These are phyloP conservation scores for Hygrocybe coccinea DNA, from an alignment of 768 basidiomycete genomes.

Conservation along the genomic window DNA sequence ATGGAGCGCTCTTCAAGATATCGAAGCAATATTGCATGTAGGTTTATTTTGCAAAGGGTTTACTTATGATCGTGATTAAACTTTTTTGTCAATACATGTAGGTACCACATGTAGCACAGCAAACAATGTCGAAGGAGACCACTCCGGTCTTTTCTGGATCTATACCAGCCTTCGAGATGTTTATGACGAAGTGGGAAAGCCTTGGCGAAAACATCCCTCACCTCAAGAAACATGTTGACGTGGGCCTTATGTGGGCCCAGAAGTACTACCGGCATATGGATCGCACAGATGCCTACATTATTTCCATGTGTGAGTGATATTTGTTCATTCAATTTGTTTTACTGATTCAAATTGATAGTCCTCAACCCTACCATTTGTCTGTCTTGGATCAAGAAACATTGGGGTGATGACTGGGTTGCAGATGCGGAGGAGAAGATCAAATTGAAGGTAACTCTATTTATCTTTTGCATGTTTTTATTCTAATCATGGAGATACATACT, in stretches of 20 bases:
- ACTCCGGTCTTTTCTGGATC: conserved; percentile 16
- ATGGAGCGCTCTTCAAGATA: conserved; percentile 10
- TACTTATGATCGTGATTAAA: no score
- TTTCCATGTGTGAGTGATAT: conserved; percentile 9
- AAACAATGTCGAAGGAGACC: conserved; percentile 14
- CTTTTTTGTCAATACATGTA: background rate
- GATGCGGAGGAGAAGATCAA: conserved; percentile 11
- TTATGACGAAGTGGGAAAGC: conserved; percentile 14
- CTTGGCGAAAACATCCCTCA: background rate
- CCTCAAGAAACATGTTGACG: conserved; percentile 3
- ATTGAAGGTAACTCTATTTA: conserved; percentile 7
- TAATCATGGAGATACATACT: background rate
- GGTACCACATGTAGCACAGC: conserved; percentile 10
- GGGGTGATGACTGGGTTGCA: conserved; percentile 11
- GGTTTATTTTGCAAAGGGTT: background rate
- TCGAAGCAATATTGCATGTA: conserved; percentile 8
- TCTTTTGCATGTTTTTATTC: conserved; percentile 1
- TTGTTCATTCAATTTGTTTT: background rate
- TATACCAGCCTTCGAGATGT: conserved; percentile 18
- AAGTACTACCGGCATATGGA: conserved; percentile 12
- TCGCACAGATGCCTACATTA: conserved; percentile 10
- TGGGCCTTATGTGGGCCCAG: background rate
- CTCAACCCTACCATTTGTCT: conserved; percentile 15
- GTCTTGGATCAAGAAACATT: conserved; percentile 15
- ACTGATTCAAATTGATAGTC: conserved; percentile 7